Percentiles rank a stretch among this genome's conserved stretches.
These are phyloP conservation scores for Pestalotiopsis fici DNA, from an alignment of 2,329 filamentous ascomycete genomes.

Conservation along the genomic window DNA sequence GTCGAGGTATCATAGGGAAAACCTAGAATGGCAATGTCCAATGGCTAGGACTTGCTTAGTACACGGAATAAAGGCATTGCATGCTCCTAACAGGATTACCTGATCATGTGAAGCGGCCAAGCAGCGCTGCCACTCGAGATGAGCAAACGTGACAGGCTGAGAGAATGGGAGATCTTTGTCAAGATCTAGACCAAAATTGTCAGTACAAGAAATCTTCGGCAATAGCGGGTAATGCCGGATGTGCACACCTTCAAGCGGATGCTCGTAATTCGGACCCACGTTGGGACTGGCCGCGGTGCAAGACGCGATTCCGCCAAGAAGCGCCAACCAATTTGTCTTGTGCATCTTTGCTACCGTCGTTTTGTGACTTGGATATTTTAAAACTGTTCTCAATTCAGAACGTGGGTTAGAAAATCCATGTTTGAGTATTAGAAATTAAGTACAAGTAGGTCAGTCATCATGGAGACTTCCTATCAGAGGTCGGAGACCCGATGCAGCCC, in stretches of 20 bases:
- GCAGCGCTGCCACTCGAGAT: slow-evolving; percentile 10
- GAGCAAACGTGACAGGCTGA: slow-evolving; percentile 9
- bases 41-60: neutral
- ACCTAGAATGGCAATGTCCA: slow-evolving; percentile 4
- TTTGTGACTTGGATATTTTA: neutral
- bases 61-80: neutral
- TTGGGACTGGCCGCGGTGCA: neutral
- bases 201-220: neutral
- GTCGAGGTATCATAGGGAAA: slow-evolving; percentile 1
- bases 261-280: neutral
- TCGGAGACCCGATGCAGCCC: neutral
- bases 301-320: neutral
- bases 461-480: neutral
- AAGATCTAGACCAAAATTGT: neutral
- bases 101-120: slow-evolving; percentile 6
- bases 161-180: slow-evolving; percentile 9
- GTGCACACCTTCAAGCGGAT: slow-evolving; percentile 3
- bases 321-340: neutral
- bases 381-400: too few relatives aligned
- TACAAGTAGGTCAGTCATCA: neutral
- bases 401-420: neutral
- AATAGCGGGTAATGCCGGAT: neutral
- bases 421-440: neutral
- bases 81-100: neutral
- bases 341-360: neutral